Base-by-base conservation (phyloP, 306 rosid species). In the Lotus japonicus region DNA sequence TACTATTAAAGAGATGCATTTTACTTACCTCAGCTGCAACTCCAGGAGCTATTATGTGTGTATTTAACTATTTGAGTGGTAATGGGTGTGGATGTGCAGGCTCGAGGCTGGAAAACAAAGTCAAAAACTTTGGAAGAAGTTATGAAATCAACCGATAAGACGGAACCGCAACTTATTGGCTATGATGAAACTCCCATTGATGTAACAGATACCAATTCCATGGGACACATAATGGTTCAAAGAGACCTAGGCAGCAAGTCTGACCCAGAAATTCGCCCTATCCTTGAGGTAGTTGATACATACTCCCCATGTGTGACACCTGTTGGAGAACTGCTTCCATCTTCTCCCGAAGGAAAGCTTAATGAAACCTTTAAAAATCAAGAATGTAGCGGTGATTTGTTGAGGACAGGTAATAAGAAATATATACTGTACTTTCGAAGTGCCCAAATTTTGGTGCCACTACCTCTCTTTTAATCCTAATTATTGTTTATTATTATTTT, bases 91-190 rank as follows among this genome's bases (percentile, higher is more conserved):
- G 45, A 63, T 74, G 74, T 72, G 86, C 85, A 94, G 97, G 87
- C 81, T 68, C 71, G 82, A 68, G 99, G 95, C 64, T 79, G 71
- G 75, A 73, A 44, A 61, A 67, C 74, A 0, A 87, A 79, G 88
- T 63, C 85, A 21, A 92, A 76, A 31, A 26, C 96, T 58, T 82
- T 90, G 83, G 95, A 90, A 79, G 86, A 90, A 58, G 83, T 85
- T 71, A 68, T 94, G 50, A 78, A 82, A 70, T 75, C 95, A 66
- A 82, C 86, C 80, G 6, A 7, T 43, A 87, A 76, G 86, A 70
- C 15, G 81, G 85, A 85, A 78, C 86, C 96, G 12, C 76, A 82
- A 74, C 89, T 94, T 59, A 84, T 94, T 42, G 99, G 97, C 76
- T 94, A 79, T 76, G 80, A 94, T 72, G 99, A 94, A 82, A 71